Base-by-base conservation (phyloP, 1,284 basidiomycete genomes). In the Moesziomyces parantarcticus region DNA sequence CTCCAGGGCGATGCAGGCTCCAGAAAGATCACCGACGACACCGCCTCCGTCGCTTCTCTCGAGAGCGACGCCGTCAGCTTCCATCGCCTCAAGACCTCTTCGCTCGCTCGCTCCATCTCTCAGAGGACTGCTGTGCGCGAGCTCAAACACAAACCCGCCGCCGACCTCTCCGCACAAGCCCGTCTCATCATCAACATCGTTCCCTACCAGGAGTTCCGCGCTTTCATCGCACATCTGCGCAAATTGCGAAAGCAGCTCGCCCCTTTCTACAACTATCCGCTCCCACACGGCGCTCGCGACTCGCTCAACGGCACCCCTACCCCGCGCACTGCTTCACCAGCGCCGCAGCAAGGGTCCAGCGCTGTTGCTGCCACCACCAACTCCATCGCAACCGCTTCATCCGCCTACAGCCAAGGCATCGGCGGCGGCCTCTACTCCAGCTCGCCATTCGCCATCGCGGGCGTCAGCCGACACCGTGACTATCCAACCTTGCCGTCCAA, bases 121-220 rank as follows among this genome's bases (percentile, higher is more conserved):
- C 73, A 65, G 44, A 50, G 64, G 40, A 68, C 61, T 39, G 53
- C 75, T 1, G 56, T 16, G 42, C 54, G 56, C 14, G 51, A 60
- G 44, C 58, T 50, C 43, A 59, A 48, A 16, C 67, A 59, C 50
- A 61, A 53, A 39, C 69, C 69, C 5, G 16, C 47, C 7, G 64
- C 25, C 22, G 57, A 60, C 9, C 63, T 63, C 14, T 48, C 64
- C 22, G 61, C 58, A 3, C 61, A 74, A 41, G 62, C 66, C 45
- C 66, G 61, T 25, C 57, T 83, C 11, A 57, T 66, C 68, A 76
- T 77, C 60, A 82, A 80, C 58, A 83, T 84, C 14, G 75, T 89
- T 0, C 92, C 94, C 0, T 97, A 93, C 82, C 86, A 90, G 74
- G 96, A 99, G 82, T 97, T 94, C 84, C 81, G 92, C 23, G 83